Evolutionary conservation across 2,329 filamentous ascomycete genomes (phyloP), one percentile per base, ranked within the genome.

Genomic region (Calonectria montana): DNA sequence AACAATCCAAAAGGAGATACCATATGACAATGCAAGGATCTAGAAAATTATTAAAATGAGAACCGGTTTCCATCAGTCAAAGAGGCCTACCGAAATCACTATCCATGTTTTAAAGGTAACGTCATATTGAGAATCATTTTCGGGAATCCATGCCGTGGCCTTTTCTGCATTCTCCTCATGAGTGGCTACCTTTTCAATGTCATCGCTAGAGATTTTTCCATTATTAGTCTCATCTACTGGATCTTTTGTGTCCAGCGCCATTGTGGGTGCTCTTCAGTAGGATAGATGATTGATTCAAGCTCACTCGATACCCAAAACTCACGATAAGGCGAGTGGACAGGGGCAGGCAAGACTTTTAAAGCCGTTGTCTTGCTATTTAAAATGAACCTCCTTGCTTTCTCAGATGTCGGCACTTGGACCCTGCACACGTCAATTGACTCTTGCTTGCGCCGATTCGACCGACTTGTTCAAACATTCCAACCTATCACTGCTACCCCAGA

Each of bases 41-140:
- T 78, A 45, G 2, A 37, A n/a, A 13, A 15, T 27, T 3, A 12
- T 65, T 45, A 65, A n/a, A 10, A 4, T 1, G 13, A 1, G 2
- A 4, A 5, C 2, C 8, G 0, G 1, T 5, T n/a, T 35, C 18
- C n/a, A 29, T n/a, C 5, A 16, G 25, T 3, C 9, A 13, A 18
- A 5, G 5, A 8, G n/a, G 4, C 27, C 65, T 65, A 77, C 76
- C 71, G 78, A 71, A 35, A 84, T 82, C 10, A 84, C 82, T 61
- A 83, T 80, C 83, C 82, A 84, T 16, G 83, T 84, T 76, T 84
- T 84, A 74, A 83, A 79, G 5, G 83, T 85, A 61, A 84, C 82
- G 71, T 81, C 77, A 74, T 84, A 84, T 65, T 84, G 80, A 25
- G 80, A 78, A 68, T 84, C 82, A 55, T 67, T 77, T 37, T 78